Evolutionary conservation across 2,329 filamentous ascomycete species (phyloP), one percentile per base, ranked within the genome.

Genomic region (Nemania serpens): DNA sequence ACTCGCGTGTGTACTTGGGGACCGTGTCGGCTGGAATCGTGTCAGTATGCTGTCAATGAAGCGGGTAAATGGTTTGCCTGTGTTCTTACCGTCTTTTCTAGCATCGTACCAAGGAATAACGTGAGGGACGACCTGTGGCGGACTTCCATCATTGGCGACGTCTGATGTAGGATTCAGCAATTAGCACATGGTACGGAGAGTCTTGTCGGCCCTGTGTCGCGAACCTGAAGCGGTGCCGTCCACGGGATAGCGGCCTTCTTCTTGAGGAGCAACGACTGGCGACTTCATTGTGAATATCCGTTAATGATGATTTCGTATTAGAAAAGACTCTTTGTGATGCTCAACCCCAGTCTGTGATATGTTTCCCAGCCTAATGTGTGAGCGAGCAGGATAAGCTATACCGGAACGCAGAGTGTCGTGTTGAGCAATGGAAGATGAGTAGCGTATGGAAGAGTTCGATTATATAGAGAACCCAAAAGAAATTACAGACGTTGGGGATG

Each of bases 1-100:
- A 50, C 18, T 58, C 46, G 34, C 63, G 59, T 36, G 63, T 65
- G 39, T 65, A 65, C 5, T 17, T 20, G 20, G 63, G 63, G 2
- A 65, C 34, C 2, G 4, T 2, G 6, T 50, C 13, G 45, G 41
- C 63, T 65, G n/a, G 17, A 25, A 11, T 37, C 4, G n/a, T 22
- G 39, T 57, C 45, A 55, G 9, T 15, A 9, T 11, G 15, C 11
- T 11, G 1, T 20, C 46, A 17, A 29, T 7, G 15, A 33, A 15
- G 11, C 18, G 13, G 36, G 5, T 10, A 10, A 15, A 18, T 13
- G 20, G 25, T 2, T 46, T 18, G 25, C 22, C 2, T n/a, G 1
- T 10, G 4, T 29, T 29, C 17, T 34, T 41, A 63, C 61, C 46
- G 4, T 63, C 49, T 54, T 37, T 48, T 1, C 33, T n/a, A 9